These are phyloP conservation scores for Eucalyptus curtisii DNA, from an alignment of 345 rosid species.

Conservation along the genomic window DNA sequence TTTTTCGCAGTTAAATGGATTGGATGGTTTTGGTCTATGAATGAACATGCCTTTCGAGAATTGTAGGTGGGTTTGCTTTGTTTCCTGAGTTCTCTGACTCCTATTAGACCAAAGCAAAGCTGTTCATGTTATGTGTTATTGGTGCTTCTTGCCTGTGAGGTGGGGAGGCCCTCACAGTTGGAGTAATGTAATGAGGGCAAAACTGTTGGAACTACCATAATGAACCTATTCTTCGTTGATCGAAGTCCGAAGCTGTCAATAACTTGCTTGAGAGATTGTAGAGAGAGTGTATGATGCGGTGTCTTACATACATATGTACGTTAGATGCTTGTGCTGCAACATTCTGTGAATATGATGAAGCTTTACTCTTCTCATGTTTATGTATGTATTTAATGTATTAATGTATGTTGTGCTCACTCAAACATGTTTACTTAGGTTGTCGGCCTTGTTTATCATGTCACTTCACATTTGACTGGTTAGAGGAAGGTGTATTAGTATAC, in stretches of 20 bases:
- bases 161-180: neutral
- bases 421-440: neutral
- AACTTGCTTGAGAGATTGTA: neutral
- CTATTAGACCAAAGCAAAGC: neutral
- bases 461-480: neutral
- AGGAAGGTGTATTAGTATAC: neutral
- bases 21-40: neutral
- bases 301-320: neutral
- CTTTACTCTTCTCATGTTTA: neutral
- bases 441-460: neutral
- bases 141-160: neutral
- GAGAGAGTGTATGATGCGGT: neutral
- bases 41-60: neutral
- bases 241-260: neutral
- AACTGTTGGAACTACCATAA: neutral
- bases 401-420: neutral
- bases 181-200: neutral
- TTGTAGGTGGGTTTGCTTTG: neutral
- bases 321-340: neutral
- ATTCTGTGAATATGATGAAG: neutral
- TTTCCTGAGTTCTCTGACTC: neutral
- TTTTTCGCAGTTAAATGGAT: neutral
- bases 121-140: neutral
- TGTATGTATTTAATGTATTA: neutral
- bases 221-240: neutral